Evolutionary conservation across 1,139 yeast species (phyloP).

Genomic region (Zhuliangozyma blackwelliae): DNA sequence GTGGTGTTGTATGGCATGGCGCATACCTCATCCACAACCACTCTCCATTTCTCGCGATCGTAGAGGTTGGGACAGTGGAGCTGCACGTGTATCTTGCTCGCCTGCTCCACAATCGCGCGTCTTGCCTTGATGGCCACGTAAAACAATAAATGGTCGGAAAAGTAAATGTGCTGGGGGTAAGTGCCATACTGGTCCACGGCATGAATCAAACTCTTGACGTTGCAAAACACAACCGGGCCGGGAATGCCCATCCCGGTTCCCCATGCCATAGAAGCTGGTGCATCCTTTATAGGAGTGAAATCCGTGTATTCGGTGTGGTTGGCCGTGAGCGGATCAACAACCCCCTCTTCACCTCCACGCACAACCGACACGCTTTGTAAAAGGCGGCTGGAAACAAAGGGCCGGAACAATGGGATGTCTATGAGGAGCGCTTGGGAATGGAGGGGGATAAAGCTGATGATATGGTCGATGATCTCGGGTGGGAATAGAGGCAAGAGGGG

Average conservation of each 20-base stretch:
- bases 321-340: constrained; percentile 2
- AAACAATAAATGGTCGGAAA: background rate
- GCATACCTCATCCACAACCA: background rate
- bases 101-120: constrained; percentile 1
- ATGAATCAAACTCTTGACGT: constrained; percentile 1
- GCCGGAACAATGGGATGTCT: constrained; percentile 1
- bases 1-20: constrained; percentile 3
- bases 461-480: constrained; percentile 2
- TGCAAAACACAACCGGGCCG: constrained; percentile 1
- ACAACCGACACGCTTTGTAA: background rate
- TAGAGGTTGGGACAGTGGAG: background rate
- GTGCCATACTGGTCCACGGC: constrained; percentile 1
- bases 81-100: background rate
- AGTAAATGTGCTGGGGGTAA: background rate
- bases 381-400: constrained; percentile 1
- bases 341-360: constrained; percentile 1
- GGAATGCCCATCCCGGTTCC: too few relatives aligned
- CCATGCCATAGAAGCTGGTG: background rate
- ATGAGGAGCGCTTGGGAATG: constrained; percentile 1
- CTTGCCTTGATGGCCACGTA: constrained; percentile 1
- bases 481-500: background rate
- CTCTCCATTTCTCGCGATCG: constrained; percentile 2
- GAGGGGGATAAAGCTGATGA: constrained; percentile 2
- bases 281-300: constrained; percentile 2
- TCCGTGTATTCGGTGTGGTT: background rate